Evolutionary conservation across 768 basidiomycete genomes (phyloP), one percentile per base, ranked within the genome.

Genomic region (Psilocybe sp.): DNA sequence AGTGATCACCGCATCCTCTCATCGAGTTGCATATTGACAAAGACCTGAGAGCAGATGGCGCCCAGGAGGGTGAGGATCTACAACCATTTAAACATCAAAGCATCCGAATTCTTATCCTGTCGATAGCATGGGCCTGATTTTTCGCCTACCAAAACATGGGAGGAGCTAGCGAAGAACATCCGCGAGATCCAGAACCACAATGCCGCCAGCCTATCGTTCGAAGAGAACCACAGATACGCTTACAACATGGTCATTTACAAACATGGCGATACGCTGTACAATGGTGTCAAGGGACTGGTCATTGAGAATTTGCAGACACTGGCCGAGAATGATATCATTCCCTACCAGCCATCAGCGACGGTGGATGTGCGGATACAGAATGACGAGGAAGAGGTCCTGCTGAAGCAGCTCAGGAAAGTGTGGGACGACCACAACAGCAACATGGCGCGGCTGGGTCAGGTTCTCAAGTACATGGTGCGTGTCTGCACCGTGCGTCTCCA

Each of bases 131-230:
- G 84, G 9, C 78, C 82, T 16, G 83, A 84, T 50, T 78, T 89
- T 41, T 83, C 89, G n/a, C 77, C 85, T 20, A 85, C 92, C 38
- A 85, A 89, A 56, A 94, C 87, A 38, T 97, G 94, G 92, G 64
- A 76, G 5, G 82, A 82, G 56, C 75, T 99, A 11, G 76, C 90
- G 10, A 74, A 76, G 53, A 97, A 98, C 55, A 95, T 99, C 58
- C 78, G 83, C 50, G 92, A 96, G 75, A 98, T 99, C 45, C 92
- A 96, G 65, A 87, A 91, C 58, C 92, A 96, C 68, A 92, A 96
- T 66, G 92, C 93, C 3, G 81, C 84, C 43, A 86, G 84, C 59
- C 80, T 99, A 19, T 73, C 71, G 3, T 73, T 72, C 47, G 71
- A 98, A 65, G 94, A 95, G 70, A 91, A 92, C 57, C 92, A 97